Conservation (phyloP, 2,329 filamentous ascomycete genomes). For the Pseudocercospora macadamiae region DNA sequence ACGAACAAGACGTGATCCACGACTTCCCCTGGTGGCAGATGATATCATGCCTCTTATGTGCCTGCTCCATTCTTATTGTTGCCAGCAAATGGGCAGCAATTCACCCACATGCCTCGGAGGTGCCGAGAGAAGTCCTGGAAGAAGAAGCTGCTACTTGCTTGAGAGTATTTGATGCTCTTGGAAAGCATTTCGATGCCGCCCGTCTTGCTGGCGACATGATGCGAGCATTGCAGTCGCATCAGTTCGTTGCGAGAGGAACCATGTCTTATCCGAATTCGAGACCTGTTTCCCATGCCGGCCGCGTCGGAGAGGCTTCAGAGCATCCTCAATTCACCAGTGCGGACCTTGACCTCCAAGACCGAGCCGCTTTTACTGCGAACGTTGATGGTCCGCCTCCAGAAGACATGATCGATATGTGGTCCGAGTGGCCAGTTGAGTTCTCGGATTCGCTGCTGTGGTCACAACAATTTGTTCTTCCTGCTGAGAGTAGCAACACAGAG, state of each 20-base stretch:
- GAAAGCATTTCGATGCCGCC: conserved; percentile 8
- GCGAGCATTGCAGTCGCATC: conserved; percentile 12
- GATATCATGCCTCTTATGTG: conserved; percentile 14
- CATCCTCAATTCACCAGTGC: neutral
- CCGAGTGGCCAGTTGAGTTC: conserved; percentile 11
- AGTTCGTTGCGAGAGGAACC: neutral
- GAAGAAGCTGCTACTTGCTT: conserved; percentile 14
- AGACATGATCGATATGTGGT: conserved; percentile 10
- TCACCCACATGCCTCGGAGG: neutral
- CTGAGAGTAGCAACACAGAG: neutral
- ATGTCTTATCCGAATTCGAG: neutral
- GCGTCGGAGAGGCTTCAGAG: neutral
- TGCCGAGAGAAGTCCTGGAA: conserved; percentile 2
- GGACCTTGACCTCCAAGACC: neutral
- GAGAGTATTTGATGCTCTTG: conserved; percentile 10
- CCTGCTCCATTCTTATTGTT: conserved; percentile 16
- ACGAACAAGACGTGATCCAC: conserved; percentile 11
- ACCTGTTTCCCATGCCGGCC: neutral
- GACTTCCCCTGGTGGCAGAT: conserved; percentile 16
- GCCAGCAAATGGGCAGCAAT: conserved; percentile 8
- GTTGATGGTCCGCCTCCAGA: neutral
- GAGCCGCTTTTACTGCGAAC: neutral
- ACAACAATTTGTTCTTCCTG: conserved; percentile 10
- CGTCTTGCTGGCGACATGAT: conserved; percentile 16
- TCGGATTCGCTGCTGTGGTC: conserved; percentile 13